These are phyloP conservation scores for Calycina herbarum DNA, from an alignment of 2,329 filamentous ascomycete genomes.

Conservation along the genomic window DNA sequence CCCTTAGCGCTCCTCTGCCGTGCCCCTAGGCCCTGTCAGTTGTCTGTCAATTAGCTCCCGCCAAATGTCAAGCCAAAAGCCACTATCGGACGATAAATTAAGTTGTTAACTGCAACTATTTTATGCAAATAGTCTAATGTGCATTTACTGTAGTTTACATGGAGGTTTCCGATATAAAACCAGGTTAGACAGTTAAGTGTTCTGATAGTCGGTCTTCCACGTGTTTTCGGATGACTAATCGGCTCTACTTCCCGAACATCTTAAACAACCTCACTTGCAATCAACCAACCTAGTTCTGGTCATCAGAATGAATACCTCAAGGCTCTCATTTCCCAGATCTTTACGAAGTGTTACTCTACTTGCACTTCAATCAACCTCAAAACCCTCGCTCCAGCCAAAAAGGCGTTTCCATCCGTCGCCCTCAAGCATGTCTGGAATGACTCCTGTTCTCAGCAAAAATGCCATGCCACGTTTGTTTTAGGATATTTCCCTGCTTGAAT, in stretches of 20 bases:
- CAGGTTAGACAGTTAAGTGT: too few relatives aligned
- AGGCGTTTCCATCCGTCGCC: constrained; percentile 1
- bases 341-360: background rate
- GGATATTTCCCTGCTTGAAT: background rate
- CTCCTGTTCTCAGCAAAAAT: constrained; percentile 56
- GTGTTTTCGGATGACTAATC: too few relatives aligned
- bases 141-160: background rate
- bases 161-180: background rate
- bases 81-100: background rate
- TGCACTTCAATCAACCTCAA: background rate
- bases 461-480: constrained; percentile 47
- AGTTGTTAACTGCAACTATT: background rate
- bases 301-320: background rate
- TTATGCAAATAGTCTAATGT: background rate
- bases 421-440: constrained; percentile 31
- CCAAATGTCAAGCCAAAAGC: background rate
- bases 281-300: background rate
- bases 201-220: too few relatives aligned
- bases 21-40: background rate
- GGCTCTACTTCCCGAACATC: too few relatives aligned
- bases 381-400: background rate
- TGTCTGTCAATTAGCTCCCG: background rate
- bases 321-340: background rate
- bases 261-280: background rate
- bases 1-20: background rate